A percentile compares a stretch with the other conserved stretches of the same genome.
Evolutionary conservation across 768 basidiomycete species (phyloP).

Genomic region (Kwoniella mangroviensis): DNA sequence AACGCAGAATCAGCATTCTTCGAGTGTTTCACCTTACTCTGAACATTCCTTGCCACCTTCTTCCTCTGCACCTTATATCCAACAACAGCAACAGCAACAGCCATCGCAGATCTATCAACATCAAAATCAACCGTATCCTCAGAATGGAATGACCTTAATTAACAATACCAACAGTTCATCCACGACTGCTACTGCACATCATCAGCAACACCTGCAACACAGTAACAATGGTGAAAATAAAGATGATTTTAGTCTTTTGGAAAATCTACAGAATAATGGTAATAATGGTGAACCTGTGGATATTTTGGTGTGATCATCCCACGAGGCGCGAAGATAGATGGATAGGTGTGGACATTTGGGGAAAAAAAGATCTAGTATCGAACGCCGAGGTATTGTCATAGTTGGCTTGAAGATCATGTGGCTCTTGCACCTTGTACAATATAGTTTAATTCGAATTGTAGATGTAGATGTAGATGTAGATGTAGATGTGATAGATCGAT

Average conservation of each 20-base stretch:
- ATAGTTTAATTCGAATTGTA: too few relatives aligned
- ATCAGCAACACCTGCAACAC: neutral
- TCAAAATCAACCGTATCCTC: neutral
- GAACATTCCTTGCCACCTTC: constrained; percentile 12
- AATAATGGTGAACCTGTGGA: constrained; percentile 7
- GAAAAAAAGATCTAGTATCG: too few relatives aligned
- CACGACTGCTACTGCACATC: neutral
- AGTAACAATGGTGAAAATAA: neutral
- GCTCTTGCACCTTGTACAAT: too few relatives aligned
- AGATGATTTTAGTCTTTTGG: constrained; percentile 8
- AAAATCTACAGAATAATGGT: neutral
- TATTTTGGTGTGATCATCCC: neutral
- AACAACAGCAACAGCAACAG: neutral
- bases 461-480: too few relatives aligned
- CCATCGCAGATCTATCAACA: neutral
- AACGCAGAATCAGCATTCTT: neutral
- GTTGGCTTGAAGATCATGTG: too few relatives aligned
- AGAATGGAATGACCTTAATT: neutral
- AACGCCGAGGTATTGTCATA: too few relatives aligned
- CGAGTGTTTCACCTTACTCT: constrained; percentile 25
- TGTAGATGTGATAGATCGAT: too few relatives aligned
- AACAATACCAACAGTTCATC: neutral
- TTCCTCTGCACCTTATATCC: too few relatives aligned
- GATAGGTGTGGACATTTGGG: too few relatives aligned
- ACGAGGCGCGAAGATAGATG: too few relatives aligned